Evolutionary conservation across 2,329 filamentous ascomycete genomes (phyloP).

Genomic region (Samsoniella hepiali): DNA sequence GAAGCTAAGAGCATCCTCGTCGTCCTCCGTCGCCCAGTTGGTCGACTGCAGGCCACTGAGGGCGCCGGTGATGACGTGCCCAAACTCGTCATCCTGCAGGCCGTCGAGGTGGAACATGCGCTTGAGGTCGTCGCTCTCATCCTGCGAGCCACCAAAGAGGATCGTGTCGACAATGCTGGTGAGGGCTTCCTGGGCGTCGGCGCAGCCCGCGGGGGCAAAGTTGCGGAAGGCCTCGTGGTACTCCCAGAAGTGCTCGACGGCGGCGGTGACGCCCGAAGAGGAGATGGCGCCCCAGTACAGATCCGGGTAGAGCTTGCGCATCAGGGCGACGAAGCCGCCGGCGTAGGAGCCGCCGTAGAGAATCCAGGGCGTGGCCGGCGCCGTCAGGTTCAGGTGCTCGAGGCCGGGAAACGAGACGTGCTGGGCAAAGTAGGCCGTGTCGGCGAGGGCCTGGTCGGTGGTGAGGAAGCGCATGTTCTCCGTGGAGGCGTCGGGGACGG

Average conservation of each 20-base stretch:
- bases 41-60: slow-evolving; percentile 44
- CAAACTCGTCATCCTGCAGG: slow-evolving; percentile 41
- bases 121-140: slow-evolving; percentile 40
- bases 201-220: slow-evolving; percentile 57
- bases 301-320: slow-evolving; percentile 73
- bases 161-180: slow-evolving; percentile 51
- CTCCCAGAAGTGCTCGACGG: slow-evolving; percentile 74
- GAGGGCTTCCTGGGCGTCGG: slow-evolving; percentile 58
- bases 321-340: slow-evolving; percentile 73
- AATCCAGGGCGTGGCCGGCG: slow-evolving; percentile 66
- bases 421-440: slow-evolving; percentile 75
- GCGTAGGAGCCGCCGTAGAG: slow-evolving; percentile 83
- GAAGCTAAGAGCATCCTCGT: slow-evolving; percentile 38
- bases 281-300: slow-evolving; percentile 76
- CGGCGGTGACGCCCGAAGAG: slow-evolving; percentile 74
- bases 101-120: slow-evolving; percentile 34
- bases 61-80: slow-evolving; percentile 38
- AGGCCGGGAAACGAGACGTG: slow-evolving; percentile 69
- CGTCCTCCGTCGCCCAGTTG: slow-evolving; percentile 53
- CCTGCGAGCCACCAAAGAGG: slow-evolving; percentile 37
- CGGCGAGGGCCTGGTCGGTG: slow-evolving; percentile 78
- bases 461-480: slow-evolving; percentile 76
- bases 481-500: slow-evolving; percentile 60
- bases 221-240: slow-evolving; percentile 51
- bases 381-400: slow-evolving; percentile 63